Evolutionary conservation across 345 rosid species (phyloP), one percentile per base, ranked within the genome.

Genomic region (Arabis alpina): DNA sequence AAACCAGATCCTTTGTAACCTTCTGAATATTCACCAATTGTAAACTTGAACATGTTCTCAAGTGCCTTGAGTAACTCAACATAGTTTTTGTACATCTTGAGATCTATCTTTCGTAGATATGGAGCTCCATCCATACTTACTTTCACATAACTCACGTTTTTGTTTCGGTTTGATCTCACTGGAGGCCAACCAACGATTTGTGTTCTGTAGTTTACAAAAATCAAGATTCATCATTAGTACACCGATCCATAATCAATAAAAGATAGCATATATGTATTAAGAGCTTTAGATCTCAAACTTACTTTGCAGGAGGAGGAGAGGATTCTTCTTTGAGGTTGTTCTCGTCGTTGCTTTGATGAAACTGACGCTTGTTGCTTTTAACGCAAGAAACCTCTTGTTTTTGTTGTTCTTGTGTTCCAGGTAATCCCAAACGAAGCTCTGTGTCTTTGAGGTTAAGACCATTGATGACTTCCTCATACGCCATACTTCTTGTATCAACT

Each of bases 101-200:
- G 83, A 67, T 90, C 87, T 54, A 90, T 82, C 61, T 90, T 90
- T 59, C 97, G 86, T 1, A 90, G 86, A 49, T 86, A 90, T 6
- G 97, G 97, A 12, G 94, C 92, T 37, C 96, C 93, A 50, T 88
- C 96, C 96, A 88, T 86, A 80, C 97, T 90, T 32, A 90, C 93
- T 83, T 90, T 90, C 73, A 90, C 87, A 32, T 80, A 88, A 28
- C 86, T 82, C 75, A 89, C 91, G 19, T 65, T 54, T 8, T 61
- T 54, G 64, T 50, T 73, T 0, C 74, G 61, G 71, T 80, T 79
- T 4, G 96, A 87, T 70, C 85, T 76, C 52, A 89, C 74, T 0
- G 92, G 96, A 0, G 92, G 96, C 96, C 96, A 89, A 6, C 96
- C 96, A 8, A 89, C 86, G 39, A 87, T 72, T 47, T 87, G 96